phyloP scores from a whole-genome alignment of 306 rosid species.

The Medicago truncatula region MtrunA17r5.0-ANR NC_053049.1:7602001-7602500 shows the following conservation, averaged over 20 bases:
- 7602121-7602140: slow-evolving; percentile 33
- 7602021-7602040: slow-evolving; percentile 91
- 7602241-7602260: slow-evolving; percentile 35
- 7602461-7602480: slow-evolving; percentile 78
- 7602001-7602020: slow-evolving; percentile 81
- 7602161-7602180: slow-evolving; percentile 32
- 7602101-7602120: slow-evolving; percentile 49
- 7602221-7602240: slow-evolving; percentile 29
- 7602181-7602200: not conserved
- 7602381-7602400: slow-evolving; percentile 79
- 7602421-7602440: slow-evolving; percentile 79
- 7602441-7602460: slow-evolving; percentile 59
- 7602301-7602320: slow-evolving; percentile 96
- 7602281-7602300: slow-evolving; percentile 75
- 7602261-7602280: slow-evolving; percentile 70
- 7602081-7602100: slow-evolving; percentile 79
- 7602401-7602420: slow-evolving; percentile 88
- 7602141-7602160: slow-evolving; percentile 50
- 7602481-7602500: slow-evolving; percentile 95
- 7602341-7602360: slow-evolving; percentile 57
- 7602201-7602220: slow-evolving; percentile 29
- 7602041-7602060: slow-evolving; percentile 74
- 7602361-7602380: slow-evolving; percentile 63
- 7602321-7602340: slow-evolving; percentile 99
- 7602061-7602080: slow-evolving; percentile 94